Evolutionary conservation across 306 rosid species (phyloP), one percentile per base, ranked within the genome.

Genomic region (Quercus suber): DNA sequence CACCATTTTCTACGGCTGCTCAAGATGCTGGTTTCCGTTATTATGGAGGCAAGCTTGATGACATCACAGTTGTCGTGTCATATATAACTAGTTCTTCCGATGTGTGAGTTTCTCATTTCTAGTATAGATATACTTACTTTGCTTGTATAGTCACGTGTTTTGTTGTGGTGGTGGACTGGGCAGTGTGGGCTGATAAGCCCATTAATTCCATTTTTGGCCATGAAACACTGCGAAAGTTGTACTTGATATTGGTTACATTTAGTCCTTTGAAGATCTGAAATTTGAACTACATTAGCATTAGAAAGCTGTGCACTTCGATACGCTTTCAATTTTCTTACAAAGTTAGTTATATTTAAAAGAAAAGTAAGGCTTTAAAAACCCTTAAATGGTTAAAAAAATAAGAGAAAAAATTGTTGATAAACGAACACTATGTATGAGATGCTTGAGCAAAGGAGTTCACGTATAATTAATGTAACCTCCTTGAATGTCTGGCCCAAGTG

Each of bases 11-110:
- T 37, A 84, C 82, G n/a, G 97, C 96, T 45, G 97, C 98, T 78
- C 96, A 89, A 30, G 96, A 96, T 41, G 96, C 96, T 4, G 99
- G 98, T 33, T 91, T 78, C 88, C 91, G 89, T 57, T 93, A 84
- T 78, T 78, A 82, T 27, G 99, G 99, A 8, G 98, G 99, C 76
- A 96, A 96, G 84, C 97, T 93, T 75, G 99, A 96, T 55, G 99
- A 93, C 86, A 82, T 91, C 21, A 93, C 97, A 4, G 97, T 91
- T 57, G 91, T 93, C 25, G 92, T 96, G 69, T 91, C 98, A 17
- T 91, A 88, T 83, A 60, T 95, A 72, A 45, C 88, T 51, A 85
- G 84, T 76, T 86, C 83, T 25, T 55, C 33, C 18, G 74, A 74
- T 65, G 77, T 55, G 78, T 73, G 81, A 85, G 76, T 51, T 63